Evolutionary conservation across 2,329 filamentous ascomycete species (phyloP).

Genomic region (Verticillium albo-atrum): DNA sequence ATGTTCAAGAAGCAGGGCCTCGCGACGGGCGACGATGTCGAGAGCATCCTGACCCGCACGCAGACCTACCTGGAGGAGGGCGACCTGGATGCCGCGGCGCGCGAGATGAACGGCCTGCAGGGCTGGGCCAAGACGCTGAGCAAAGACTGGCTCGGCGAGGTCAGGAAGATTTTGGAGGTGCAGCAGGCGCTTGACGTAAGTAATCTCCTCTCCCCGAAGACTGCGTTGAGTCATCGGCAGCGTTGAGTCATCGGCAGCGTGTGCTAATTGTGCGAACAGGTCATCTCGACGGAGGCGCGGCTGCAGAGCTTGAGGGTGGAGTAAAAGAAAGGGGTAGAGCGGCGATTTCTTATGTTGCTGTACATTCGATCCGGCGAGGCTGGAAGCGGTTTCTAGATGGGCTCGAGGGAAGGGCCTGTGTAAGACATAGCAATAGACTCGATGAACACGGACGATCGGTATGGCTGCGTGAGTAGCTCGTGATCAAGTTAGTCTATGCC

Average conservation of each 20-base stretch:
- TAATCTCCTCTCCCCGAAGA: slow-evolving; percentile 17
- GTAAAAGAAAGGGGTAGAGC: slow-evolving; percentile 32
- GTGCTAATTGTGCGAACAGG: slow-evolving; percentile 38
- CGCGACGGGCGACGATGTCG: slow-evolving; percentile 81
- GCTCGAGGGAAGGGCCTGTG: slow-evolving; percentile 19
- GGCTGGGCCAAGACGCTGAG: slow-evolving; percentile 96
- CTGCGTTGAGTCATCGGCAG: too few species aligned
- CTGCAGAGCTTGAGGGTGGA: slow-evolving; percentile 84
- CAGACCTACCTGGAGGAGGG: slow-evolving; percentile 91
- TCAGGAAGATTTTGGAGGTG: slow-evolving; percentile 88
- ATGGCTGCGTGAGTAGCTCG: background rate
- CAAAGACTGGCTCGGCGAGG: slow-evolving; percentile 89
- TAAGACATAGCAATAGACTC: slow-evolving; percentile 29
- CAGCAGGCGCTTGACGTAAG: slow-evolving; percentile 92
- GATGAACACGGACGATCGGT: background rate
- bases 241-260: too few species aligned
- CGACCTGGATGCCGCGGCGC: slow-evolving; percentile 81
- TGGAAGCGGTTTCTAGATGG: slow-evolving; percentile 17
- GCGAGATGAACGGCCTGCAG: slow-evolving; percentile 89
- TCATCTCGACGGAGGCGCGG: slow-evolving; percentile 85
- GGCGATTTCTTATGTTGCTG: slow-evolving; percentile 28
- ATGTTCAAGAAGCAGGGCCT: slow-evolving; percentile 93
- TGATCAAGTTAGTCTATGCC: too few species aligned
- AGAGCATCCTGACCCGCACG: slow-evolving; percentile 85
- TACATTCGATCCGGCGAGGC: slow-evolving; percentile 18